These are phyloP conservation scores for Nicotiana tomentosiformis DNA, from an alignment of 257 asterid species.

Conservation along the genomic window DNA sequence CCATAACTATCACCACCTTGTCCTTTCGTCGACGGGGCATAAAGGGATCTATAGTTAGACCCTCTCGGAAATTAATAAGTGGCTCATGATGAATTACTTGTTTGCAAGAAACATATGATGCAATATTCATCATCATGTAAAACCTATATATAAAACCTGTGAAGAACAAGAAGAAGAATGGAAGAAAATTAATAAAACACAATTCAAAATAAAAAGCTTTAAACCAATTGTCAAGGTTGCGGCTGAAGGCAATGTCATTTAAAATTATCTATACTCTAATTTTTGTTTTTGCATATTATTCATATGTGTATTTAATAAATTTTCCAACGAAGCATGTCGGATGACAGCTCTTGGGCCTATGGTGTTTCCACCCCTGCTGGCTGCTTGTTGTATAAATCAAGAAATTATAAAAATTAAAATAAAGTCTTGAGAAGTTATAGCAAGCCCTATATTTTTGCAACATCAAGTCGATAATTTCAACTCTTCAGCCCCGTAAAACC, in stretches of 20 bases:
- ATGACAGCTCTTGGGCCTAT: background rate
- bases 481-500: background rate
- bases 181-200: background rate
- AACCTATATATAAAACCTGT: background rate
- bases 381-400: no score
- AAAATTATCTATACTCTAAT: no score
- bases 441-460: background rate
- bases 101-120: conserved; percentile 38
- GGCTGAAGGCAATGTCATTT: no score
- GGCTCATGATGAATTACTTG: conserved; percentile 30
- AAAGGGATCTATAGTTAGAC: conserved; percentile 45
- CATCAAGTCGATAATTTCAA: background rate
- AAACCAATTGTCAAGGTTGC: background rate
- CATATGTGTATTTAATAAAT: no score
- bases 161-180: background rate
- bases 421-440: no score
- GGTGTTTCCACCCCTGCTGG: no score
- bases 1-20: conserved; percentile 69
- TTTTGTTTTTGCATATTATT: no score
- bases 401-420: no score
- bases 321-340: no score
- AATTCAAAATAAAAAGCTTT: background rate
- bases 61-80: conserved; percentile 47
- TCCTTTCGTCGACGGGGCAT: conserved; percentile 49
- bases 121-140: conserved; percentile 14